A percentile compares a stretch with the other conserved stretches of the same genome.
Conservation (phyloP, 2,329 filamentous ascomycete genomes). For the Talaromyces sp. region DNA sequence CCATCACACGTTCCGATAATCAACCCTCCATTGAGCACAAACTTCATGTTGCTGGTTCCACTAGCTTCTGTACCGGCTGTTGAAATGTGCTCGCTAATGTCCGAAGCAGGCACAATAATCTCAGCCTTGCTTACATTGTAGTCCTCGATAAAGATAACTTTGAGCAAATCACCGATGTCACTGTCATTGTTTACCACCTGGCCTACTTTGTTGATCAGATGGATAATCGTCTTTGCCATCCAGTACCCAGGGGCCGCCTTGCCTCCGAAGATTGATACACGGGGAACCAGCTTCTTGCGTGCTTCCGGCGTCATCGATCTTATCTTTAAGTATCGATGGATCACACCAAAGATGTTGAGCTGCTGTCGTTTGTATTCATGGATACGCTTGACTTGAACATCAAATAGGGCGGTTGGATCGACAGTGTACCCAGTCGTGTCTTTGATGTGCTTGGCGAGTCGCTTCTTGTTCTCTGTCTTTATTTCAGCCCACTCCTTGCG, state of each 20-base stretch:
- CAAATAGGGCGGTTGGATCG: constrained; percentile 84
- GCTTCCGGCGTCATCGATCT: constrained; percentile 82
- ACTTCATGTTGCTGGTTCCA: constrained; percentile 99
- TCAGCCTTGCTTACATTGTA: constrained; percentile 99
- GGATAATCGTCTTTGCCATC: constrained; percentile 99
- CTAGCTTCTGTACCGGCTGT: constrained; percentile 88
- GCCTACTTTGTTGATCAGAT: constrained; percentile 90
- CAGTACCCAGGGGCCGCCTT: constrained; percentile 98
- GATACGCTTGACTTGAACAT: constrained; percentile 97
- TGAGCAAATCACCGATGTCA: constrained; percentile 89
- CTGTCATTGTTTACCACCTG: constrained; percentile 86
- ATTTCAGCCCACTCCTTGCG: constrained; percentile 93
- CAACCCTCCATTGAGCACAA: constrained; percentile 92
- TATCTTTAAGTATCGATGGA: constrained; percentile 85
- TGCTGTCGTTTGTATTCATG: constrained; percentile 99
- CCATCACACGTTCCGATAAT: constrained; percentile 98
- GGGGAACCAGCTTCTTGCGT: constrained; percentile 78
- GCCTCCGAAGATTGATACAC: constrained; percentile 94
- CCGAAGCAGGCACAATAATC: constrained; percentile 89
- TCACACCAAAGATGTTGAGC: constrained; percentile 97
- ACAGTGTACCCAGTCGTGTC: constrained; percentile 73
- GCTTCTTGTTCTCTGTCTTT: constrained; percentile 93
- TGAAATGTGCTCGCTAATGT: constrained; percentile 97
- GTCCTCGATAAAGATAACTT: constrained; percentile 95
- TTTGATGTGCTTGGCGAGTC: constrained; percentile 88